Conservation (phyloP, 495 filamentous ascomycete species). For the Geoglossum glabrum region DNA sequence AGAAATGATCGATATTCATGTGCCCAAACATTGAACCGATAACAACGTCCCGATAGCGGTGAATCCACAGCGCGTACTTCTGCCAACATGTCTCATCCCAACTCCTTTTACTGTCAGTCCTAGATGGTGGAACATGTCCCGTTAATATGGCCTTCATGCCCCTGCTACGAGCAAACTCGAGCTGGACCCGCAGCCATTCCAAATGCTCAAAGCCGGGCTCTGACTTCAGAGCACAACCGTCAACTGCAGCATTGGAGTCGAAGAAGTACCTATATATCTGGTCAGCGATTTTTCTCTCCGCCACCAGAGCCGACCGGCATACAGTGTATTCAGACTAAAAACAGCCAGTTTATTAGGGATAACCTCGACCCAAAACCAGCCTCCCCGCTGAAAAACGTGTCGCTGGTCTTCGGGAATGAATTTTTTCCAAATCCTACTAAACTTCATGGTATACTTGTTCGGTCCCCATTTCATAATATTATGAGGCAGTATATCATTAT, state of each 20-base stretch:
- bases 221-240: slow-evolving; percentile 56
- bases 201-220: slow-evolving; percentile 88
- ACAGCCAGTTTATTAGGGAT: slow-evolving; percentile 73
- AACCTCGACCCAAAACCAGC: slow-evolving; percentile 87
- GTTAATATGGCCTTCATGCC: slow-evolving; percentile 90
- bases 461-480: slow-evolving; percentile 80
- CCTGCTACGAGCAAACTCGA: slow-evolving; percentile 59
- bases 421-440: slow-evolving; percentile 50
- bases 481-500: slow-evolving; percentile 94
- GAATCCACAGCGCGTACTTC: slow-evolving; percentile 81
- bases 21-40: slow-evolving; percentile 67
- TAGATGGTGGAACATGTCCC: slow-evolving; percentile 82
- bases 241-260: slow-evolving; percentile 73
- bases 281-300: not conserved
- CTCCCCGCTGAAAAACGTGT: slow-evolving; percentile 77
- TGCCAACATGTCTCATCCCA: slow-evolving; percentile 98
- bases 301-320: not conserved
- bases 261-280: slow-evolving; percentile 49
- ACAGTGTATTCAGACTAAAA: slow-evolving; percentile 84
- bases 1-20: slow-evolving; percentile 98
- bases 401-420: slow-evolving; percentile 90
- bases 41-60: slow-evolving; percentile 79
- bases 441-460: slow-evolving; percentile 61
- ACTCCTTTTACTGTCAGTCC: slow-evolving; percentile 57
- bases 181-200: slow-evolving; percentile 89